phyloP scores from a whole-genome alignment of 2,329 filamentous ascomycete species.

The Fusarium subglutinans region DNA sequence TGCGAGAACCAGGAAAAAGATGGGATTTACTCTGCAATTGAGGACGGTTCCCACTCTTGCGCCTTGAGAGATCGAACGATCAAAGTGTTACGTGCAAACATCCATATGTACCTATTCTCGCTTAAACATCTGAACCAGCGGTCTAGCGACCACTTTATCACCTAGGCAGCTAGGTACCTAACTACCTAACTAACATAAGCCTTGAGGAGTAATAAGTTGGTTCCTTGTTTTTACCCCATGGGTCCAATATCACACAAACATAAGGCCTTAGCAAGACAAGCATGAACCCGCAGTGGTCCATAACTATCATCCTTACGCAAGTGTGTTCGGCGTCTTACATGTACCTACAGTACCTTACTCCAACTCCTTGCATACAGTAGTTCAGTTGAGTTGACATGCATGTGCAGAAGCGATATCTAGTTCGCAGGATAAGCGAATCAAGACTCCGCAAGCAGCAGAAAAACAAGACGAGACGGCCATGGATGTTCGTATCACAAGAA shows the following conservation, averaged over 20 bases:
- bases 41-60: slow-evolving; percentile 18
- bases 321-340: slow-evolving; percentile 18
- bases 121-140: slow-evolving; percentile 2
- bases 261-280: slow-evolving; percentile 3
- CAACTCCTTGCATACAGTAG: slow-evolving; percentile 33
- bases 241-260: not conserved
- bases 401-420: slow-evolving; percentile 31
- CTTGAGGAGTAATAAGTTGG: not conserved
- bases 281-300: slow-evolving; percentile 33
- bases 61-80: slow-evolving; percentile 24
- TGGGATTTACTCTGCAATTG: slow-evolving; percentile 3
- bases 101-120: not conserved
- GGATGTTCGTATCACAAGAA: slow-evolving; percentile 11
- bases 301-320: slow-evolving; percentile 4
- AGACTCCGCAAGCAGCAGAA: slow-evolving; percentile 12
- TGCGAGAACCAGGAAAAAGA: slow-evolving; percentile 17
- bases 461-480: slow-evolving; percentile 11
- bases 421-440: slow-evolving; percentile 30
- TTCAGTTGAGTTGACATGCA: slow-evolving; percentile 33
- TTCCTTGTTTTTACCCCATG: slow-evolving; percentile 24
- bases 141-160: not conserved
- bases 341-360: not conserved
- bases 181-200: not conserved
- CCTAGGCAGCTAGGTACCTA: too few relatives aligned
- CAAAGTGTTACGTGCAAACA: not conserved